Base-by-base conservation (phyloP, 2,329 filamentous ascomycete species). In the Lecanicillium sp. region DNA sequence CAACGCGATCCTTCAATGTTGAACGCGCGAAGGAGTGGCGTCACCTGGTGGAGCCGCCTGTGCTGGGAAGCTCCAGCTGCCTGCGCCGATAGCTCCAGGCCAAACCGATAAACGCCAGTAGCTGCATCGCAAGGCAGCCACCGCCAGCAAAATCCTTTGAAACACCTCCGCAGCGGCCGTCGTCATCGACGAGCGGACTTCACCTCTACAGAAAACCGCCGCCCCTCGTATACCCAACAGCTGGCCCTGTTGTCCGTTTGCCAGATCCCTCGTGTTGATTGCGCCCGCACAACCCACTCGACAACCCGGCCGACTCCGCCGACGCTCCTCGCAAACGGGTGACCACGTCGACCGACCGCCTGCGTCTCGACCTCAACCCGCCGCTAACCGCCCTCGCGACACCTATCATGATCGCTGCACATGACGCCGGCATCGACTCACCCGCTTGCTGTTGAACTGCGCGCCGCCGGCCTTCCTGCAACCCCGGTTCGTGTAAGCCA, bases 401-500 rank as follows among this genome's bases (percentile, higher is more conserved):
- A 19, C 27, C 11, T 12, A 40, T n/a, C 37, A 48, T 48, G 45
- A 36, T 35, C n/a, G 12, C 26, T 19, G 23, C 30, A 41, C 30
- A 48, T 14, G 37, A 35, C 21, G 17, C 29, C 19, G 29, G 37
- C 2, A 26, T 33, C 17, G n/a, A 33, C 20, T 14, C 11, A 19
- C 8, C 17, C 29, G 33, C 27, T n/a, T 29, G 43, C 43, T 38
- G 43, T n/a, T 38, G 24, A 10, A 45, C 24, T 29, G 33, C 15
- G 14, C 23, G 26, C 19, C 23, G 23, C 24, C 33, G 43, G 30
- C 35, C 17, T 26, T 26, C 5, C 17, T 9, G 33, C 17, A 19
- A n/a, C n/a, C 23, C 20, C 19, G 36, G 19, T 20, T 20, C 20
- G 41, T 27, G n/a, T 24, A 17, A 14, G 54, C 46, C 29, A 66